Base-by-base conservation (phyloP, 2,329 filamentous ascomycete genomes). In the Aspergillus pseudotamarii region DNA sequence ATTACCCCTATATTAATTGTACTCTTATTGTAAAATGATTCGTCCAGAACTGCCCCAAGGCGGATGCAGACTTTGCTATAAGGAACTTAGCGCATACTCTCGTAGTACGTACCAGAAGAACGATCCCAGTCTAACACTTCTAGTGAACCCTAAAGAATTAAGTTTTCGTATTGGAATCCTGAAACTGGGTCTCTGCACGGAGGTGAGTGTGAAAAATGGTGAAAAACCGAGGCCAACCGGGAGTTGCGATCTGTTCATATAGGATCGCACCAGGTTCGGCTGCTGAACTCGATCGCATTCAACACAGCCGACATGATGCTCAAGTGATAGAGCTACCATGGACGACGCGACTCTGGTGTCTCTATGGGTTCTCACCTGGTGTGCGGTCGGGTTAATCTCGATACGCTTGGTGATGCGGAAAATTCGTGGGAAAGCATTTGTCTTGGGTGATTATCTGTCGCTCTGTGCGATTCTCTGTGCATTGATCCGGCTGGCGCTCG, bases 401-500 rank as follows among this genome's bases (percentile, higher is more conserved):
- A 41, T 38, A 23, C 57, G 57, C 34, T 34, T 59, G 57, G 21
- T 59, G 34, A 21, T 59, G 57, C 57, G 57, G 28, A 59, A 59
- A 38, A 45, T 59, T 10, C 46, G 57, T 12, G 45, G 57, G 32
- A 59, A 59, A 50, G 19, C 46, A 2, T 59, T 59, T 5, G 57
- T 59, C 19, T 32, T 53, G 21, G 57, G 57, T 0, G 57, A 59
- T 38, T 59, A 59, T 21, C 19, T 59, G 23, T 59, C 57, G 19
- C 16, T 59, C n/a, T 32, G 30, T 21, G 57, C 57, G 23, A 59
- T 59, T 43, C 34, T 59, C 23, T 59, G 57, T 53, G 57, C 57
- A 19, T 26, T 59, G n/a, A 26, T 53, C 28, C 46, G 57, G 9
- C 19, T 59, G 34, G 57, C 57, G 3, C 57, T 59, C 28, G 57